Base-by-base conservation (phyloP, 352 stramenopile genomes). In the Nothophytophthora sp. region DNA sequence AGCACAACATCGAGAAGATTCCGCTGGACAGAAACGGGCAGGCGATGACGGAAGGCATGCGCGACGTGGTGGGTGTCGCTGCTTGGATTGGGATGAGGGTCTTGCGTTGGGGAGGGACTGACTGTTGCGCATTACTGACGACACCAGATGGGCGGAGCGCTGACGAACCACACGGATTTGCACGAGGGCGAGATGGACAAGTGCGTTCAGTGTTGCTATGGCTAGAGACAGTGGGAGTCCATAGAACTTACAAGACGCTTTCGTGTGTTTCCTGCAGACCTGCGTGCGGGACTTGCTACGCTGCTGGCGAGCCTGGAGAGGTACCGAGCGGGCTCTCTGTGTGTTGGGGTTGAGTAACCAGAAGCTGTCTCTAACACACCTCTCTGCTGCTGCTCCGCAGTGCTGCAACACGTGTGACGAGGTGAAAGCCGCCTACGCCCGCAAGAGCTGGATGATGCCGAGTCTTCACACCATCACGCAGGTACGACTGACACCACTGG, bases 1-100 rank as follows among this genome's bases (percentile, higher is more conserved):
- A 82, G 20, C 81, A 91, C 68, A 82, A 92, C 56, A 84, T 93
- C 20, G 68, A 90, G 51, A 93, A 93, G 52, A 80, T 77, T 12
- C 54, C 76, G 15, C 58, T 93, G 15, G 76, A 93, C 40, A 48
- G 36, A 3, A 53, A 69, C 18, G 83, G 81, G 7, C 55, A 71
- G 34, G 50, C 60, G 18, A 52, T 87, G 20, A 67, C 71, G 19
- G 67, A 84, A 55, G 76, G 70, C 23, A 66, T 76, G 66, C 60
- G 54, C 30, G 80, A 88, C 43, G 66, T 63, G 37, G 69, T 81
- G 36, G 27, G 49, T 29, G 2, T 2, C 3, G 4, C 16, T 49
- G 5, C 18, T 34, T 25, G 1, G 32, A 18, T 32, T 28, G 20
- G 7, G n/a, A n/a, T n/a, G n/a, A n/a, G n/a, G n/a, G n/a, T n/a